Evolutionary conservation across 192 early-diverging fungal genomes (phyloP).

Genomic region (Phycomyces nitens): DNA sequence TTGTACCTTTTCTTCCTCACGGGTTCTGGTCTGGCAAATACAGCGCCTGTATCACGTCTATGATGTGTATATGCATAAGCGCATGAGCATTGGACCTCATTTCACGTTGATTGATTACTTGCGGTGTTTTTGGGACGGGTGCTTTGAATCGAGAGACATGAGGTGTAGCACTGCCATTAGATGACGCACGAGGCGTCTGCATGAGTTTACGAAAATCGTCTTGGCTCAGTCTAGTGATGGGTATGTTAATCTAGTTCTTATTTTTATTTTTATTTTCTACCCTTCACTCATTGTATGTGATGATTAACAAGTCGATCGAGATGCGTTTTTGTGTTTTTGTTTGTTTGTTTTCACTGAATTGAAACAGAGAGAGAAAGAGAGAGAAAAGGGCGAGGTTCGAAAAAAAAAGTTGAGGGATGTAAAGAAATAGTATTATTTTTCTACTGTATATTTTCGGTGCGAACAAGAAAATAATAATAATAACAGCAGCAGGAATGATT

Average conservation of each 20-base stretch:
- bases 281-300: slow-evolving; percentile 10
- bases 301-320: not conserved
- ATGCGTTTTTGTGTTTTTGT: no score
- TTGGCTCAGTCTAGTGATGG: slow-evolving; percentile 52
- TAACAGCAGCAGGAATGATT: no score
- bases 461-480: no score
- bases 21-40: slow-evolving; percentile 46
- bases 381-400: no score
- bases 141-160: slow-evolving; percentile 32
- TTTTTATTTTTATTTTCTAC: not conserved
- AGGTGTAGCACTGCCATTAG: slow-evolving; percentile 27
- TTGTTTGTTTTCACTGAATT: no score
- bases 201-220: slow-evolving; percentile 79
- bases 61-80: not conserved
- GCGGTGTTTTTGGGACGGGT: slow-evolving; percentile 32
- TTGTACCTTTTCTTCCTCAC: slow-evolving; percentile 42
- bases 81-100: not conserved
- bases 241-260: not conserved
- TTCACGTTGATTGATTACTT: slow-evolving; percentile 7
- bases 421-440: no score
- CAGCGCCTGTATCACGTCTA: slow-evolving; percentile 35
- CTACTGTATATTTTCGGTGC: no score
- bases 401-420: no score
- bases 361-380: no score
- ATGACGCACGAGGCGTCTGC: slow-evolving; percentile 58